A percentile compares a stretch with the other conserved stretches of the same genome.
Evolutionary conservation across 2,329 filamentous ascomycete species (phyloP).

Genomic region (Penicillium sp.): DNA sequence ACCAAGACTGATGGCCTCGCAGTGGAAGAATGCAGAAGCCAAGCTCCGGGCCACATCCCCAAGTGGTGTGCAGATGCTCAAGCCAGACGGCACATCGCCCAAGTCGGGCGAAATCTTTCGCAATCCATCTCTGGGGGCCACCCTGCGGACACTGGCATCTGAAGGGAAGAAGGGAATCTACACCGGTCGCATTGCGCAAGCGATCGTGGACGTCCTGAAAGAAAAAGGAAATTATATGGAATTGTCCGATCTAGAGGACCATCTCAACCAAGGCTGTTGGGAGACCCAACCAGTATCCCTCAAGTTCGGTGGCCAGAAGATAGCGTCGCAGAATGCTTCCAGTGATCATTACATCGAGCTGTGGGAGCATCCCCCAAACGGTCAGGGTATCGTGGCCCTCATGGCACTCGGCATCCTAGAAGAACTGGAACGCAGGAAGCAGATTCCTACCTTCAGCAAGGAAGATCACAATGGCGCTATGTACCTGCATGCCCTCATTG

Average conservation of each 20-base stretch:
- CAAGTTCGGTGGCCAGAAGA: conserved; percentile 49
- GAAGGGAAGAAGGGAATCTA: conserved; percentile 91
- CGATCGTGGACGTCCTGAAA: conserved; percentile 71
- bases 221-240: conserved; percentile 73
- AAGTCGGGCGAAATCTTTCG: conserved; percentile 80
- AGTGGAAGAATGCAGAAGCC: conserved; percentile 70
- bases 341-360: not conserved
- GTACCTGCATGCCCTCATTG: conserved; percentile 82
- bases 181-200: conserved; percentile 73
- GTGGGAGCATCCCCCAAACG: conserved; percentile 96
- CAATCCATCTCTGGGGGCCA: conserved; percentile 74
- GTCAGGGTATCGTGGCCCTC: conserved; percentile 88
- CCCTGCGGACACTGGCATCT: conserved; percentile 71
- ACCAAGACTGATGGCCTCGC: not conserved
- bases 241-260: conserved; percentile 73
- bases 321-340: not conserved
- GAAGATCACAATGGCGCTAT: conserved; percentile 73
- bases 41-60: conserved; percentile 54
- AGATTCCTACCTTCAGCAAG: conserved; percentile 63
- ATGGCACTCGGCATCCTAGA: conserved; percentile 92
- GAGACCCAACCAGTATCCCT: conserved; percentile 75
- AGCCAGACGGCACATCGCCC: conserved; percentile 44
- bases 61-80: conserved; percentile 22
- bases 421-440: conserved; percentile 69
- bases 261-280: conserved; percentile 69